Evolutionary conservation across 2,329 filamentous ascomycete genomes (phyloP).

Genomic region (Plectosphaerella plurivora): DNA sequence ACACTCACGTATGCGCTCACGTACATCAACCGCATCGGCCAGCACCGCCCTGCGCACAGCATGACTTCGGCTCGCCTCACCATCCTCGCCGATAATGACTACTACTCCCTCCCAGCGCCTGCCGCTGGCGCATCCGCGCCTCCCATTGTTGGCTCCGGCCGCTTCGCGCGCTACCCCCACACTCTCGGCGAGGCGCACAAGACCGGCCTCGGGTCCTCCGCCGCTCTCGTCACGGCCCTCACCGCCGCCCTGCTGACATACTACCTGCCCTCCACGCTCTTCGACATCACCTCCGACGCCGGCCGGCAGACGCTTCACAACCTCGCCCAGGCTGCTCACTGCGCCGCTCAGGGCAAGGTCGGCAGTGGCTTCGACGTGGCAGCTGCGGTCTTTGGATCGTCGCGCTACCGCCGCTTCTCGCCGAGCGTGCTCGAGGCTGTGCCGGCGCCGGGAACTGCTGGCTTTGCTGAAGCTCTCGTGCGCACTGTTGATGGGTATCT

Average conservation of each 20-base stretch:
- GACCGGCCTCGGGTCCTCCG: conserved; percentile 91
- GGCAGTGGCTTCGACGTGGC: conserved; percentile 96
- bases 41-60: conserved; percentile 33
- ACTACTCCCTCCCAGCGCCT: conserved; percentile 68
- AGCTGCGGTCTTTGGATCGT: conserved; percentile 86
- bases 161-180: conserved; percentile 76
- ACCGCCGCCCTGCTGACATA: conserved; percentile 72
- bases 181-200: conserved; percentile 80
- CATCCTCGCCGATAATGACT: conserved; percentile 92
- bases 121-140: conserved; percentile 25
- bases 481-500: conserved; percentile 58
- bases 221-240: conserved; percentile 86
- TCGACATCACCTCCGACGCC: conserved; percentile 50
- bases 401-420: conserved; percentile 88
- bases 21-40: conserved; percentile 57
- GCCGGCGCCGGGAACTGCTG: conserved; percentile 59
- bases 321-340: conserved; percentile 88
- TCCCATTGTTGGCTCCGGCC: conserved; percentile 25
- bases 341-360: conserved; percentile 93
- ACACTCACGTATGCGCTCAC: conserved; percentile 83
- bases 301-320: conserved; percentile 73
- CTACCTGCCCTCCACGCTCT: conserved; percentile 57
- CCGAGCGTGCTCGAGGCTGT: conserved; percentile 66
- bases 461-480: conserved; percentile 64
- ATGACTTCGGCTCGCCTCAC: conserved; percentile 71